Conservation (phyloP, 352 stramenopile species). For the Pilasporangium apinafurcum region DNA sequence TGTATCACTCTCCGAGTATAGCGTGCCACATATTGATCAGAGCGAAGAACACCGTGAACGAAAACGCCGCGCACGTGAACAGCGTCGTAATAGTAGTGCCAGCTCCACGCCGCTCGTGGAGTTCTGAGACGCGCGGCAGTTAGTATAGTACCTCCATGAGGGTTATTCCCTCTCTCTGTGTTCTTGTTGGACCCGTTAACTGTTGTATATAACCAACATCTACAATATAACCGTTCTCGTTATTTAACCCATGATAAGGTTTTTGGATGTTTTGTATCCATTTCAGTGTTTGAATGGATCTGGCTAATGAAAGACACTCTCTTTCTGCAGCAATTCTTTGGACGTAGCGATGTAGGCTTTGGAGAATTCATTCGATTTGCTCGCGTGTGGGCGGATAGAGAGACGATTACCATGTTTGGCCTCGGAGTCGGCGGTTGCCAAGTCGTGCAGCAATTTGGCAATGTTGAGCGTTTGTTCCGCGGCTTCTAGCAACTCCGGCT, state of each 20-base stretch:
- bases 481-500: slow-evolving; percentile 37
- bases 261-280: no score
- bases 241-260: no score
- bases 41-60: slow-evolving; percentile 69
- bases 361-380: slow-evolving; percentile 58
- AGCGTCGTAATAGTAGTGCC: slow-evolving; percentile 70
- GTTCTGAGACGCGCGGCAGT: no score
- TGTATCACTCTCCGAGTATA: slow-evolving; percentile 72
- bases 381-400: slow-evolving; percentile 37
- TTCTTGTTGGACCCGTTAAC: no score
- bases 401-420: slow-evolving; percentile 53
- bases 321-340: slow-evolving; percentile 64
- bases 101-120: slow-evolving; percentile 41
- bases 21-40: slow-evolving; percentile 57
- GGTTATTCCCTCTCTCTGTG: no score
- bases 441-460: slow-evolving; percentile 68
- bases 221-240: no score
- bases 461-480: slow-evolving; percentile 72
- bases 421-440: slow-evolving; percentile 62
- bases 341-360: slow-evolving; percentile 59
- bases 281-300: no score
- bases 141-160: no score
- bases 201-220: no score
- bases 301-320: slow-evolving; percentile 51
- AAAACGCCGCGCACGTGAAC: slow-evolving; percentile 60